Evolutionary conservation across 345 rosid species (phyloP).

Genomic region (Raphanus sativus): DNA sequence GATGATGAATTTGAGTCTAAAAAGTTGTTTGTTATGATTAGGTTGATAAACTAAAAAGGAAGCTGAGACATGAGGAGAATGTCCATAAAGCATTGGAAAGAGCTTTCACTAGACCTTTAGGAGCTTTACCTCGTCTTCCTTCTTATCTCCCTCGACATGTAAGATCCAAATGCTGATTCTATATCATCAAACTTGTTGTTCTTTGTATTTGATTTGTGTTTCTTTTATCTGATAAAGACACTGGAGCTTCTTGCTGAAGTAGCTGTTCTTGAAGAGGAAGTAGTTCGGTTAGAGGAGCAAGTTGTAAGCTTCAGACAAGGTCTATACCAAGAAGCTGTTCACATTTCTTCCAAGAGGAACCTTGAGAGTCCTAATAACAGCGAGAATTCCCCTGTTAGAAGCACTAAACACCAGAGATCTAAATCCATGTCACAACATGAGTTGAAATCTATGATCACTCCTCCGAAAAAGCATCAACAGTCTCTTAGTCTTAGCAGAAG

Average conservation of each 20-base stretch:
- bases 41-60: slow-evolving; percentile 95
- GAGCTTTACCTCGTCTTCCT: slow-evolving; percentile 96
- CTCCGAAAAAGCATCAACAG: slow-evolving; percentile 51
- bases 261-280: slow-evolving; percentile 96
- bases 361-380: slow-evolving; percentile 43
- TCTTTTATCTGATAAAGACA: slow-evolving; percentile 50
- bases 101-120: slow-evolving; percentile 90
- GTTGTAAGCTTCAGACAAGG: slow-evolving; percentile 87
- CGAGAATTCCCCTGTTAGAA: slow-evolving; percentile 51
- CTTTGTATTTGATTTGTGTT: slow-evolving; percentile 26
- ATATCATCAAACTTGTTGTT: not conserved
- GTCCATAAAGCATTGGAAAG: slow-evolving; percentile 95
- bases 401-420: slow-evolving; percentile 67
- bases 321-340: slow-evolving; percentile 80
- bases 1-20: not conserved
- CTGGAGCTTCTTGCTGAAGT: slow-evolving; percentile 97
- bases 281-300: slow-evolving; percentile 90
- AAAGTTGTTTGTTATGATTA: slow-evolving; percentile 24
- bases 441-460: slow-evolving; percentile 46
- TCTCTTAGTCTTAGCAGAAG: slow-evolving; percentile 53
- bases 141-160: slow-evolving; percentile 90
- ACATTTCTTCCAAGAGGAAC: slow-evolving; percentile 66
- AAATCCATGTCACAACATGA: slow-evolving; percentile 71
- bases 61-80: slow-evolving; percentile 94
- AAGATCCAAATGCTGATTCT: slow-evolving; percentile 26